Evolutionary conservation across 352 stramenopile species (phyloP), one percentile per base, ranked within the genome.

Genomic region (Phytophthora pluvialis): DNA sequence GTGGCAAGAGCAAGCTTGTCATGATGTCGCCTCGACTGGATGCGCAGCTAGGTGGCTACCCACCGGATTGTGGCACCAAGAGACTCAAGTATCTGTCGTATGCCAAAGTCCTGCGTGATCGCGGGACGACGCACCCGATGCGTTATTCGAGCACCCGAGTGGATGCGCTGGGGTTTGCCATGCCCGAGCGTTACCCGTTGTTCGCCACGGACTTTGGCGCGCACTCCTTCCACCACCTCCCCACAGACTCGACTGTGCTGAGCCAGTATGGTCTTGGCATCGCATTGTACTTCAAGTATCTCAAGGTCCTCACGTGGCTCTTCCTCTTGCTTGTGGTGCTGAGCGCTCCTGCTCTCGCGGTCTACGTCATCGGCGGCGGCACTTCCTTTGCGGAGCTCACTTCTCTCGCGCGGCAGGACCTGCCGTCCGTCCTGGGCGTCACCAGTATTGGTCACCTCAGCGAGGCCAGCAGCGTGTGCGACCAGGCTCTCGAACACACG

Each of bases 201-300:
- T 64, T 88, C 18, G 69, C 64, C 13, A 93, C 72, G 8, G 78
- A 93, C 65, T 93, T 95, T 70, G 84, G 83, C n/a, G 87, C 80
- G 5, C 87, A 93, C 51, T 73, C 79, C 13, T 95, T 95, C 53
- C 84, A 93, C 38, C 71, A 80, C 2, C 56, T 91, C 26, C 84
- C 86, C 0, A 92, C 84, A 21, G 84, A 93, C 65, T 93, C 87
- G 47, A 56, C 75, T 56, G 84, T 93, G 12, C 64, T 93, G 50
- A 93, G 86, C 44, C 86, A 88, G 43, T 91, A 93, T 69, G 80
- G 83, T 18, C 61, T 95, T 13, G 85, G 81, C 49, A 87, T 93
- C 54, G 83, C 76, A 6, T 77, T 93, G 31, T 93, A 93, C 70
- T 95, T 95, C 75, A 91, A 91, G 62, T 95, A 90, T 78, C 80